Evolutionary conservation across 352 stramenopile genomes (phyloP), one percentile per base, ranked within the genome.

Genomic region (Pythium dissotocum): DNA sequence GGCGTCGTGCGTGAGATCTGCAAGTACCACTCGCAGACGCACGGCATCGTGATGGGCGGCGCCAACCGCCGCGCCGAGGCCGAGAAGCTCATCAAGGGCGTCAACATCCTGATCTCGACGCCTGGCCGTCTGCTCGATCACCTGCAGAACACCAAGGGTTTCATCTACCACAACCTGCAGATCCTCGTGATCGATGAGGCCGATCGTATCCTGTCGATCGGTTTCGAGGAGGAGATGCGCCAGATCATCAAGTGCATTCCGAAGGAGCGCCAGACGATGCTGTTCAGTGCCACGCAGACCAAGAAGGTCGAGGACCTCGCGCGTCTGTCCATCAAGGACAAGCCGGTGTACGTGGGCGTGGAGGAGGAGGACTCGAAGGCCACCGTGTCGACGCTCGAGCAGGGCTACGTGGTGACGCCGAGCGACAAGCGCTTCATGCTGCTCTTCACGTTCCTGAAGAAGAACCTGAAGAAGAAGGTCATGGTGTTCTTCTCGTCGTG

Each of bases 381-480:
- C 4, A 99, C 97, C 0, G 93, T 98, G 9, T 87, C 86, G 48
- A 97, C 93, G 30, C 77, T 99, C 49, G 96, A 99, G 72, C 97
- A 99, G 75, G 98, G 98, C 42, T 99, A 99, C 76, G 97, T 99
- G 13, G 97, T 99, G 44, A 98, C 96, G 68, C 91, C 95, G 10
- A 98, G 91, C 55, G 96, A 99, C 66, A 98, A 99, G 82, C 94
- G 98, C 36, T 99, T 99, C 72, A 82, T 99, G 54, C 79, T 99
- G 55, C 83, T 99, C 21, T 99, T 99, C 71, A 99, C 98, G 10
- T 99, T 99, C 79, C 77, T 99, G 30, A 99, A 99, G 76, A 99
- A 99, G 82, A 99, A 99, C 83, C 82, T 98, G 62, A 98, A 99
- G 72, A 99, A 99, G 74, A 99, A 99, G 75, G 96, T 99, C 58